phyloP scores from a whole-genome alignment of 1,139 yeast genomes.

The Scheffersomyces stambukii region DNA sequence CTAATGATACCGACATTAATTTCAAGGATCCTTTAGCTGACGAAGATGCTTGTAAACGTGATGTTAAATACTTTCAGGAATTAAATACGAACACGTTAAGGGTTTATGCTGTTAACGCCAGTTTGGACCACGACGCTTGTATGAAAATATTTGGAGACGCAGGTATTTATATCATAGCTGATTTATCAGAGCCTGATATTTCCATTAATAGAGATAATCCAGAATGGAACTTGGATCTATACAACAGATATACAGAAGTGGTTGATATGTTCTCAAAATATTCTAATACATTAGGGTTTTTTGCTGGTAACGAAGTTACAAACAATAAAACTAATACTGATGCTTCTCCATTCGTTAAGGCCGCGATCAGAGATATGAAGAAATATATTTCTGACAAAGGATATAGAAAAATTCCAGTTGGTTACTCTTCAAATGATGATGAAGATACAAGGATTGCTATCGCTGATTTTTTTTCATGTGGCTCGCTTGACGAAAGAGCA shows the following conservation, averaged over 20 bases:
- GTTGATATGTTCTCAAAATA: slow-evolving; percentile 80
- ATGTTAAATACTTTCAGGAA: slow-evolving; percentile 70
- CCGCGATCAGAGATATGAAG: slow-evolving; percentile 88
- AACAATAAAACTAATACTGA: slow-evolving; percentile 46
- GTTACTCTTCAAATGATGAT: slow-evolving; percentile 91
- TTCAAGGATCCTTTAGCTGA: slow-evolving; percentile 78
- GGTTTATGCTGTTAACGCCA: slow-evolving; percentile 75
- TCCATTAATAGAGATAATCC: slow-evolving; percentile 78
- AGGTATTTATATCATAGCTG: slow-evolving; percentile 83
- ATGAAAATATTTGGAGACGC: slow-evolving; percentile 83
- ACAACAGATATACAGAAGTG: slow-evolving; percentile 72
- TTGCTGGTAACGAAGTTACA: slow-evolving; percentile 90
- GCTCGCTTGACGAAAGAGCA: slow-evolving; percentile 59
- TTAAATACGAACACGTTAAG: slow-evolving; percentile 73
- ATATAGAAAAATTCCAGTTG: slow-evolving; percentile 79
- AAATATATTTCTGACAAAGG: slow-evolving; percentile 66
- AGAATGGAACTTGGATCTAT: slow-evolving; percentile 61
- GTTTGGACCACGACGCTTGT: slow-evolving; percentile 78
- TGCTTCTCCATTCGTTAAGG: slow-evolving; percentile 80
- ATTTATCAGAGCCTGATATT: slow-evolving; percentile 79
- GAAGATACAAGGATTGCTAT: slow-evolving; percentile 65
- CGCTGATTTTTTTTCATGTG: slow-evolving; percentile 80
- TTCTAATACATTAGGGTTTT: slow-evolving; percentile 85
- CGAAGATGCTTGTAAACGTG: slow-evolving; percentile 68
- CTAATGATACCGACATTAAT: slow-evolving; percentile 28